Evolutionary conservation across 2,329 filamentous ascomycete genomes (phyloP), one percentile per base, ranked within the genome.

Genomic region (Colletotrichum cordylinicola): DNA sequence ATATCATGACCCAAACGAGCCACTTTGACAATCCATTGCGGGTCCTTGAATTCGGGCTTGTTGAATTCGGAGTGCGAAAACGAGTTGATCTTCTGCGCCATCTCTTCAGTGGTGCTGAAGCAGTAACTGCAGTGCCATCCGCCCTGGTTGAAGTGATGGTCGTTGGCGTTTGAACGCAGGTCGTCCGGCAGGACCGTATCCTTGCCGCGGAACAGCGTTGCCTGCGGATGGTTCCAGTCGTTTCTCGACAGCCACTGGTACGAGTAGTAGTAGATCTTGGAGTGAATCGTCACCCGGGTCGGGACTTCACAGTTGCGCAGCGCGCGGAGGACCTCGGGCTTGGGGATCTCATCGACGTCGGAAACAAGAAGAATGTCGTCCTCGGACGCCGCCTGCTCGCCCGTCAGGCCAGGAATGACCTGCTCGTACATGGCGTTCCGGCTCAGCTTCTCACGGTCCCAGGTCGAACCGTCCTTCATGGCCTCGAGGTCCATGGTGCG

Each of bases 61-160:
- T 89, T 85, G 70, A 82, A 79, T 55, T 82, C 27, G 77, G 80
- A 24, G 74, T 89, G 86, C 21, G 84, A 86, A 77, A 88, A 88
- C 65, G 82, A 83, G 21, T 80, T 79, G 82, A 92, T 87, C 82
- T 92, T 92, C 77, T 86, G 87, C 61, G 90, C 82, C 78, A 92
- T 85, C 80, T 91, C 88, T 6, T 85, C 85, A 18, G 93, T 82
- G 1, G 89, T 92, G 21, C 86, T 83, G 80, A 92, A 92, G 83
- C 91, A 93, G 71, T 86, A 90, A 67, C 89, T 91, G 84, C 91
- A 93, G 81, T 93, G 91, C 91, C 91, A 93, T 0, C 84, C 88
- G 1, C 90, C 89, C 78, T 90, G 83, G 2, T 85, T 76, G 2
- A 86, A 80, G 56, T 83, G 83, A 6, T 85, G 62, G 5, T 86